These are phyloP conservation scores for Chlamydomonas schloesseri DNA, from an alignment of 139 green algal genomes.

Conservation along the genomic window DNA sequence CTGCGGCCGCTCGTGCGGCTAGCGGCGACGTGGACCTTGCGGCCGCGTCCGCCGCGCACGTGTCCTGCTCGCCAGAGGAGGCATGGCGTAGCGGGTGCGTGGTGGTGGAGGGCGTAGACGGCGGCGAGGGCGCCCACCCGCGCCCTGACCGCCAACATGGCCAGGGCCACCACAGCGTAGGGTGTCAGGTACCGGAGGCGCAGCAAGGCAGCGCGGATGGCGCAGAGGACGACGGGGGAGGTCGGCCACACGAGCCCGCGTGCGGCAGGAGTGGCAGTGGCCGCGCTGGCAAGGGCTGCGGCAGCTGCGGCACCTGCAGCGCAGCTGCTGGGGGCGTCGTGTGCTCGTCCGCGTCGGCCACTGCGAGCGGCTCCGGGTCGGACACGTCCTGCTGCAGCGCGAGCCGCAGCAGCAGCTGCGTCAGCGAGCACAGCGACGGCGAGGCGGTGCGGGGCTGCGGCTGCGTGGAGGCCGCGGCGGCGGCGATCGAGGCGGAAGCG, in stretches of 20 bases:
- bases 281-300: too few relatives aligned
- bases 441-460: neutral
- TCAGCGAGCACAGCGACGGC: conserved; percentile 8
- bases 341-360: neutral
- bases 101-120: conserved; percentile 5
- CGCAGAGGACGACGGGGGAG: neutral
- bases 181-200: neutral
- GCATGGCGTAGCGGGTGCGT: neutral
- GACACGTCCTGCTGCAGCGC: neutral
- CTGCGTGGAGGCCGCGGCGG: neutral
- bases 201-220: neutral
- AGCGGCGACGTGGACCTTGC: conserved; percentile 14
- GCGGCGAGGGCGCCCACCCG: neutral
- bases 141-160: too few relatives aligned
- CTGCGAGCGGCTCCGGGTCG: neutral
- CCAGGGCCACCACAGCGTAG: neutral
- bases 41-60: neutral
- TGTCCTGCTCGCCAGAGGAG: conserved; percentile 10
- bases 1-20: neutral
- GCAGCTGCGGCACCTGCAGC: conserved; percentile 1
- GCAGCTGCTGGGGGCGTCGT: neutral
- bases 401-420: conserved; percentile 28
- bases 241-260: too few relatives aligned
- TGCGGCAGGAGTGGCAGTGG: too few relatives aligned
- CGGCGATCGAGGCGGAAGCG: neutral